These are phyloP conservation scores for Tuber aestivum DNA, from an alignment of 495 filamentous ascomycete genomes.

Conservation along the genomic window DNA sequence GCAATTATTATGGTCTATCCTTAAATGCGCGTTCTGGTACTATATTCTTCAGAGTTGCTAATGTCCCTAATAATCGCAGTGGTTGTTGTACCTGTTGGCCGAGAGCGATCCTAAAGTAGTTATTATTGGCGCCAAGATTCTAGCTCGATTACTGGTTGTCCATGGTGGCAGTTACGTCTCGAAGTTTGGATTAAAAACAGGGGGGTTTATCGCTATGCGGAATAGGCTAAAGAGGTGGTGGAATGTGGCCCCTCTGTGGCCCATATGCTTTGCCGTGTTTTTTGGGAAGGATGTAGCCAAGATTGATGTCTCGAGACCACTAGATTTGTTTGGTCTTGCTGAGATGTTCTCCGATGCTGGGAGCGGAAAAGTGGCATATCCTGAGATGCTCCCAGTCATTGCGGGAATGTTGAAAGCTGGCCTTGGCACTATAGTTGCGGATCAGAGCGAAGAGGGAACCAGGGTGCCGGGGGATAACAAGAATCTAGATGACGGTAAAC, in stretches of 20 bases:
- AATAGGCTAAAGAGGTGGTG: slow-evolving; percentile 80
- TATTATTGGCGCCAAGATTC: slow-evolving; percentile 71
- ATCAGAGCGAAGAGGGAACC: slow-evolving; percentile 51
- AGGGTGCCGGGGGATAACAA: slow-evolving; percentile 11
- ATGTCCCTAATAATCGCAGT: slow-evolving; percentile 51
- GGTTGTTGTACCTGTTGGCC: slow-evolving; percentile 88
- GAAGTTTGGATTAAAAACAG: slow-evolving; percentile 77
- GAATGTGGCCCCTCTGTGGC: slow-evolving; percentile 79
- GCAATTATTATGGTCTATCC: not conserved
- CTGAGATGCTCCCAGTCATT: slow-evolving; percentile 74
- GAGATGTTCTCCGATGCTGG: slow-evolving; percentile 58
- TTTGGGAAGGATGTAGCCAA: slow-evolving; percentile 74
- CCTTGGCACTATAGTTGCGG: slow-evolving; percentile 51
- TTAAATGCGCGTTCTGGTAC: not conserved
- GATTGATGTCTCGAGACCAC: slow-evolving; percentile 64
- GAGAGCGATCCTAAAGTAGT: slow-evolving; percentile 81
- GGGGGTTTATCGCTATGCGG: slow-evolving; percentile 78
- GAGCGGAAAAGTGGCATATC: slow-evolving; percentile 60
- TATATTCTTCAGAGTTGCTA: slow-evolving; percentile 1
- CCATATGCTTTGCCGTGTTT: slow-evolving; percentile 79
- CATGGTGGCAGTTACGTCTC: slow-evolving; percentile 72
- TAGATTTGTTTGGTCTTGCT: slow-evolving; percentile 66
- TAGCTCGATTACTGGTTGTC: slow-evolving; percentile 74
- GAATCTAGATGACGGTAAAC: slow-evolving; percentile 26
- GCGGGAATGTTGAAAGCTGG: slow-evolving; percentile 83